Percentiles rank a stretch among this genome's conserved stretches.
Conservation (phyloP, 2,329 filamentous ascomycete genomes). For the Albifimbria verrucaria region DNA sequence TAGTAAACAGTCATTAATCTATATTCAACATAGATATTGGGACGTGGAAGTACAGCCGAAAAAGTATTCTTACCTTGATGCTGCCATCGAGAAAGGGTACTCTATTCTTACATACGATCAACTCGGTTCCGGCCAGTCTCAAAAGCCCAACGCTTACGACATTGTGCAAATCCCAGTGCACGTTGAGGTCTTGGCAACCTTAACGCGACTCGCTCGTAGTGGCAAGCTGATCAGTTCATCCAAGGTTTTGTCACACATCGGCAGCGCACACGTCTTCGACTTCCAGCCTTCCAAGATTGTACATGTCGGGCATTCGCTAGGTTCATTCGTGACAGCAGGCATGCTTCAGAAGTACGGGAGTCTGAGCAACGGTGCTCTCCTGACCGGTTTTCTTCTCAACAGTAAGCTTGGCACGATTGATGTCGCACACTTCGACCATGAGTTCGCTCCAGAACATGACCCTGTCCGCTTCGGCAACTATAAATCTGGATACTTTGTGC, state of each 20-base stretch:
- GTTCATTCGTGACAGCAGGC: slow-evolving; percentile 48
- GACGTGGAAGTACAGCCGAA: slow-evolving; percentile 47
- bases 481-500: slow-evolving; percentile 16
- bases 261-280: background rate
- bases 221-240: slow-evolving; percentile 22
- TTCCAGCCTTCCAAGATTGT: slow-evolving; percentile 34
- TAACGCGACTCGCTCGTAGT: slow-evolving; percentile 32
- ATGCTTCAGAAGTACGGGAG: slow-evolving; percentile 45
- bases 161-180: slow-evolving; percentile 35
- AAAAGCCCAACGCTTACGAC: slow-evolving; percentile 33
- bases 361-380: slow-evolving; percentile 49
- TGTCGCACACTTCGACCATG: slow-evolving; percentile 12
- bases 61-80: slow-evolving; percentile 54
- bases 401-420: slow-evolving; percentile 11
- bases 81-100: slow-evolving; percentile 48
- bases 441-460: slow-evolving; percentile 15
- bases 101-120: slow-evolving; percentile 54
- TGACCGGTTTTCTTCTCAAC: slow-evolving; percentile 46
- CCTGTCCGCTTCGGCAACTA: slow-evolving; percentile 12
- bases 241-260: background rate
- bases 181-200: slow-evolving; percentile 30
- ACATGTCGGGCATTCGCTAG: slow-evolving; percentile 58
- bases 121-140: slow-evolving; percentile 50
- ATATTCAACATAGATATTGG: slow-evolving; percentile 46
- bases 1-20: too few relatives aligned